phyloP scores from a whole-genome alignment of 2,329 filamentous ascomycete species.

The Fusarium sp. region DNA sequence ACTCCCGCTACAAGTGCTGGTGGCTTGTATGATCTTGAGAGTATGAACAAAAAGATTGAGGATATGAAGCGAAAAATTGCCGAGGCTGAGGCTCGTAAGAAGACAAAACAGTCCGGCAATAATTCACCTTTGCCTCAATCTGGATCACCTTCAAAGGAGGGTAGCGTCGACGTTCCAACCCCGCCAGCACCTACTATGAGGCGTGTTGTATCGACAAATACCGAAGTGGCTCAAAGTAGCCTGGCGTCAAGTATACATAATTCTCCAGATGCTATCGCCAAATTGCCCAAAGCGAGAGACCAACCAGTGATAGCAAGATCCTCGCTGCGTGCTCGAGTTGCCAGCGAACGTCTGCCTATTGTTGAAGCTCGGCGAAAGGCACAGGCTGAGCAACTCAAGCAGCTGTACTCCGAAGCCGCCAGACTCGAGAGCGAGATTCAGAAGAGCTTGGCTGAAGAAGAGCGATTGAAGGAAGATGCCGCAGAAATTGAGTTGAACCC shows the following conservation, averaged over 20 bases:
- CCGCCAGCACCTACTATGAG: not conserved
- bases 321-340: conserved; percentile 46
- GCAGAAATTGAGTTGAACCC: conserved; percentile 21
- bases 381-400: conserved; percentile 57
- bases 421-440: conserved; percentile 60
- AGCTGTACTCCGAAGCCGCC: conserved; percentile 57
- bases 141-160: conserved; percentile 40
- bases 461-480: conserved; percentile 45
- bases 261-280: conserved; percentile 4
- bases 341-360: conserved; percentile 50
- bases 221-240: not conserved
- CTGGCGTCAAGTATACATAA: conserved; percentile 10
- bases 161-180: conserved; percentile 33
- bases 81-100: conserved; percentile 66
- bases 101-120: conserved; percentile 49
- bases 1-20: conserved; percentile 52
- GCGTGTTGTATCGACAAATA: not conserved
- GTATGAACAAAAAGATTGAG: conserved; percentile 68
- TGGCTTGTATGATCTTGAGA: conserved; percentile 54
- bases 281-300: conserved; percentile 26
- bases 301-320: conserved; percentile 13
- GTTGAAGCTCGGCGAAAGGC: conserved; percentile 49
- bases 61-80: conserved; percentile 68
- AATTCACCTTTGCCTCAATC: conserved; percentile 44
- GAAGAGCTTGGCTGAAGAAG: conserved; percentile 48